These are phyloP conservation scores for Tricholoma sp. DNA, from an alignment of 768 basidiomycete genomes.

Conservation along the genomic window DNA sequence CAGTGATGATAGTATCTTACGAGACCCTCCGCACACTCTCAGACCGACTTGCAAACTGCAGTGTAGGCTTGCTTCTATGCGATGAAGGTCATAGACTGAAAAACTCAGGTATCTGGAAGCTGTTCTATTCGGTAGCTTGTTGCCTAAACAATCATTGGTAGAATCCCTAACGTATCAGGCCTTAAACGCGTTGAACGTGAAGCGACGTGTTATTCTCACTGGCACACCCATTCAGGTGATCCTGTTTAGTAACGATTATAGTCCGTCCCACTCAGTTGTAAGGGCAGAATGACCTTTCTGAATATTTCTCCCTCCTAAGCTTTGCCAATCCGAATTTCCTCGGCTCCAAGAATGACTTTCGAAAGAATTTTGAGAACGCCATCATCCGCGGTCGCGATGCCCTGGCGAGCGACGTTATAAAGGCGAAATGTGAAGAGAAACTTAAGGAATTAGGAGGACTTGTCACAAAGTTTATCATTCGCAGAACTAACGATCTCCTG, in stretches of 20 bases:
- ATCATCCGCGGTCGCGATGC: constrained; percentile 91
- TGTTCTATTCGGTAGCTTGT: background rate
- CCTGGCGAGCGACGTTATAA: constrained; percentile 71
- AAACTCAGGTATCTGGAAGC: constrained; percentile 67
- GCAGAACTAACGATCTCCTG: constrained; percentile 88
- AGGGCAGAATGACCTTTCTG: constrained; percentile 80
- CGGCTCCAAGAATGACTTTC: constrained; percentile 84
- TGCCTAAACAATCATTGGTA: constrained; percentile 20
- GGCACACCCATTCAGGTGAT: constrained; percentile 87
- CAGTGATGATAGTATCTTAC: constrained; percentile 98
- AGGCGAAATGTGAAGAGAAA: constrained; percentile 82
- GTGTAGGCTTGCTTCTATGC: constrained; percentile 88
- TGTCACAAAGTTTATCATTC: constrained; percentile 92
- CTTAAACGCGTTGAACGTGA: constrained; percentile 76
- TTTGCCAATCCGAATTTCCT: constrained; percentile 92
- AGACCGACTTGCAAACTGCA: constrained; percentile 69
- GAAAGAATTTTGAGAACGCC: constrained; percentile 90
- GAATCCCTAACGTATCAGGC: constrained; percentile 87
- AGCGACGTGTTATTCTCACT: constrained; percentile 87
- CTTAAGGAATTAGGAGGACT: constrained; percentile 84
- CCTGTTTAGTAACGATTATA: constrained; percentile 5
- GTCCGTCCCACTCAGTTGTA: background rate
- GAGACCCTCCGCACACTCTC: constrained; percentile 86
- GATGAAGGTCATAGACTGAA: constrained; percentile 98
- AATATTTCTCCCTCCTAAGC: constrained; percentile 90